Base-by-base conservation (phyloP, 2,329 filamentous ascomycete species). In the Aspergillus sp. region DNA sequence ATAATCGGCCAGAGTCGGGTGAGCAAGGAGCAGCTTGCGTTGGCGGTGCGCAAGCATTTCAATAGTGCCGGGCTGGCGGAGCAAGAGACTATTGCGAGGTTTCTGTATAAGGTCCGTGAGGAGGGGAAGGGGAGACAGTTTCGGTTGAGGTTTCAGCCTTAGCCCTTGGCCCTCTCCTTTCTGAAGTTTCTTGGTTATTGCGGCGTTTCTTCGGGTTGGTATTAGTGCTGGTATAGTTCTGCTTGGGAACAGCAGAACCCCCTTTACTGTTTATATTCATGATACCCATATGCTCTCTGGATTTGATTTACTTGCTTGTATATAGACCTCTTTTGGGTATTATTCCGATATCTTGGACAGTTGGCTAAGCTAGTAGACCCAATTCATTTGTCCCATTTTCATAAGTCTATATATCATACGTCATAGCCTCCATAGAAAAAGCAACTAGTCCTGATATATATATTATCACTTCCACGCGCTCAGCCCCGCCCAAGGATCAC, bases 401-500 rank as follows among this genome's bases (percentile, higher is more conserved):
- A 30, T 12, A 30, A 30, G 25, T 30, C 25, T 30, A 54, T 59
- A 39, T 19, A 59, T 57, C 57, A 49, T 59, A 54, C 47, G 48
- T 59, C n/a, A 39, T 39, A 12, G 3, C 25, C 25, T 12, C 25
- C 25, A 30, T 12, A 30, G 12, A 12, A 25, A 30, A 30, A 30
- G 25, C 25, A 30, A 30, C 25, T 30, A 30, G 25, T 10, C 10
- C 9, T 30, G 25, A 30, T 30, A 30, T 30, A 30, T 10, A 5
- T 13, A 43, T 5, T 27, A 43, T 63, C 53, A 86, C 64, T 84
- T 85, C 84, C 84, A 87, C 41, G 78, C 79, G 69, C 78, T 84
- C 56, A 88, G 65, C 4, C 84, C 84, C 13, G 83, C 83, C 83
- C 83, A 88, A 6, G 84, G 84, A 73, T 88, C 83, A 52, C 60